Conservation (phyloP, 805 yeast species). For the Candida silvicultrix region DNA sequence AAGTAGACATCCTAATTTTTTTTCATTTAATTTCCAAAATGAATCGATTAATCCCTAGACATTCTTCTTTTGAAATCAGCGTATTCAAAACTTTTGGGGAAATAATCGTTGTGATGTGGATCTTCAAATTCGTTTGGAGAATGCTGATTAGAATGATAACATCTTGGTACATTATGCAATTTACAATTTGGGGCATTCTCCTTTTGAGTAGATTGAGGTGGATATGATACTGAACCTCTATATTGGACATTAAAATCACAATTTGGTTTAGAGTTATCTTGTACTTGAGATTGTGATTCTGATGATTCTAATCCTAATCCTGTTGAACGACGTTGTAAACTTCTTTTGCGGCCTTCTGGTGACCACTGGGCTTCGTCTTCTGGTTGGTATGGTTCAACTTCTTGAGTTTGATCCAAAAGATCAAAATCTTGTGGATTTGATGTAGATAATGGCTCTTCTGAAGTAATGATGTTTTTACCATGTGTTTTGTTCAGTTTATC, state of each 20-base stretch:
- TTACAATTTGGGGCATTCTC: not conserved
- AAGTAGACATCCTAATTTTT: too few relatives aligned
- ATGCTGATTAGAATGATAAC: not conserved
- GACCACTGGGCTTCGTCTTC: too few relatives aligned
- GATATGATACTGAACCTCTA: conserved; percentile 1
- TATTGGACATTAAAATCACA: conserved; percentile 2
- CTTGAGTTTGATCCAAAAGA: too few relatives aligned
- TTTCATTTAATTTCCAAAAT: too few relatives aligned
- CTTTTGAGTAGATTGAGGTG: not conserved
- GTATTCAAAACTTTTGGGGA: conserved; percentile 11
- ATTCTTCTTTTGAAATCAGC: conserved; percentile 21
- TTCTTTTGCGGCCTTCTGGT: too few relatives aligned
- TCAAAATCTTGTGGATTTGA: too few relatives aligned
- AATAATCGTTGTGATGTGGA: not conserved
- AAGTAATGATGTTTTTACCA: not conserved
- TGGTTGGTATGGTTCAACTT: too few relatives aligned
- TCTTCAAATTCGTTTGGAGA: not conserved
- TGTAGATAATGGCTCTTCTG: too few relatives aligned
- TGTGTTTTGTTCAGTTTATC: not conserved
- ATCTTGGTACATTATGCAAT: not conserved
- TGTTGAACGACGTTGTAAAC: too few relatives aligned
- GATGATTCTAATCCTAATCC: too few relatives aligned
- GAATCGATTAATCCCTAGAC: conserved; percentile 11
- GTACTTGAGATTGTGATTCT: too few relatives aligned
- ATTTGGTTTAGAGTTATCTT: not conserved